Conservation (phyloP, 192 early-diverging fungal species). For the Rhizophagus prolifer region DNA sequence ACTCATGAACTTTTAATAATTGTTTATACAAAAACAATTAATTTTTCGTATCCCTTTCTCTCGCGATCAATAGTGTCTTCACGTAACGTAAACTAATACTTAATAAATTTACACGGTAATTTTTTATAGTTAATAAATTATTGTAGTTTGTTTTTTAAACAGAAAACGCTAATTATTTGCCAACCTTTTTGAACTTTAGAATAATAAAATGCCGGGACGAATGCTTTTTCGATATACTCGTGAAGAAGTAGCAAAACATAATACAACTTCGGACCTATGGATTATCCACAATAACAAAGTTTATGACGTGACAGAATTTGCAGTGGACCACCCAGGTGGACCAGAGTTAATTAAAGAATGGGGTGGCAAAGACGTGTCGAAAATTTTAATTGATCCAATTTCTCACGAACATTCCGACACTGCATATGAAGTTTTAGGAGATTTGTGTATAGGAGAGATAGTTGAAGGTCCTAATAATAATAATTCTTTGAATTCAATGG, state of each 20-base stretch:
- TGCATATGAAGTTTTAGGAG: constrained; percentile 85
- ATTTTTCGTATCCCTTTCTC: no score
- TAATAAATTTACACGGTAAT: neutral
- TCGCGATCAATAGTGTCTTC: no score
- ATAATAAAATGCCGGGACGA: constrained; percentile 22
- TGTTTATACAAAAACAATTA: no score
- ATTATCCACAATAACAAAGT: constrained; percentile 76
- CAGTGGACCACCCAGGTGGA: constrained; percentile 91
- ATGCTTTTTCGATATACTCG: constrained; percentile 40
- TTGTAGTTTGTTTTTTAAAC: neutral
- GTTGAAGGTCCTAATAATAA: neutral
- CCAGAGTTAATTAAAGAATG: constrained; percentile 84
- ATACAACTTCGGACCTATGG: constrained; percentile 74
- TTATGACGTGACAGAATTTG: constrained; percentile 87
- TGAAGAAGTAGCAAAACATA: constrained; percentile 74
- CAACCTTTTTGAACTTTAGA: neutral
- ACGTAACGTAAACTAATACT: no score
- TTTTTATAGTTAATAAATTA: neutral
- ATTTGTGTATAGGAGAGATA: constrained; percentile 73
- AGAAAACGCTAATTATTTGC: no score
- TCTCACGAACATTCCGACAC: constrained; percentile 79
- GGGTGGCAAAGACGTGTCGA: constrained; percentile 82
- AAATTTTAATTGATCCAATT: constrained; percentile 72
- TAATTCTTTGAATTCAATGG: neutral
- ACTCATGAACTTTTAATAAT: no score